Base-by-base conservation (phyloP, 305 asterid species). In the Andrographis paniculata region DNA sequence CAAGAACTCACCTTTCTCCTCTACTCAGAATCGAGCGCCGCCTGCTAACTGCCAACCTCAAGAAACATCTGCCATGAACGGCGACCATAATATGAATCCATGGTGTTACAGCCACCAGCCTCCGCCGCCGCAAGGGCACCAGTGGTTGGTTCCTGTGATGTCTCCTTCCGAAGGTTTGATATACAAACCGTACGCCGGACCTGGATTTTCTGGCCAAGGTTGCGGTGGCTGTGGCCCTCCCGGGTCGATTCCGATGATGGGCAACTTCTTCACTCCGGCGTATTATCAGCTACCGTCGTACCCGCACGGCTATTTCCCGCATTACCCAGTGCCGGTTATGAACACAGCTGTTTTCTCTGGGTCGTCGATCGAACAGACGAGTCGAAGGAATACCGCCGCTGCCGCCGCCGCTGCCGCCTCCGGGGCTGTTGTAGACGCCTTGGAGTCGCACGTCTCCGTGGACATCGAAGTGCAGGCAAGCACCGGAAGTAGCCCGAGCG, bases 141-240 rank as follows among this genome's bases (percentile, higher is more conserved):
- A 82, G 21, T 85, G 95, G 95, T 50, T 89, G 73, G 54, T 89
- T 14, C 95, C 98, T 0, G 80, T 89, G 53, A 80, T 89, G 88
- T 76, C 98, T 44, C 94, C 94, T 40, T 77, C 93, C 0, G 98
- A 85, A 66, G 98, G 95, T 43, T 71, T 89, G 1, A 77, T 89
- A 12, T 89, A 89, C 63, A 89, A 89, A 58, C 98, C 94, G 1
- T 82, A 68, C 42, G 89, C 81, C 1, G 84, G 76, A 14, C 76
- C 84, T 0, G 81, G 74, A 42, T 71, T 42, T 18, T 39, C 44
- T 44, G 61, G 73, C 46, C 72, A 72, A 6, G 53, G 60, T 51
- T 66, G 58, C 14, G 73, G 74, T 0, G 68, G 73, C 42, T 64
- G 55, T 27, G 82, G 71, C 10, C 67, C 73, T 8, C 74, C 77